Evolutionary conservation across 805 yeast genomes (phyloP).

Genomic region (Helenozyma baotianmanensis): DNA sequence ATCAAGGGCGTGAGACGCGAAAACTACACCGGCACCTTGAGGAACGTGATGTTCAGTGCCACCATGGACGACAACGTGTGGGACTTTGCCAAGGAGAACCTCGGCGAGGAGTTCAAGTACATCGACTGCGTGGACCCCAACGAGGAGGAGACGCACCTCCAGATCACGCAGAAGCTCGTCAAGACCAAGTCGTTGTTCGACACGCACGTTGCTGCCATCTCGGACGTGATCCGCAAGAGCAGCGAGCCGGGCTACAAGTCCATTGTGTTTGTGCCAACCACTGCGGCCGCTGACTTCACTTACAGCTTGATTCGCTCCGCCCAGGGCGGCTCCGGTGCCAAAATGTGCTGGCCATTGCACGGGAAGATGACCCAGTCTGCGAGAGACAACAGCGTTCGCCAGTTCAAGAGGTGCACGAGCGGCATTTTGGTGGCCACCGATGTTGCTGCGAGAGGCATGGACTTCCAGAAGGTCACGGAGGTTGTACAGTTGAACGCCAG

Average conservation of each 20-base stretch:
- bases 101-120: slow-evolving; percentile 50
- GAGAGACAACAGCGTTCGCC: slow-evolving; percentile 57
- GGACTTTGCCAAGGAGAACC: slow-evolving; percentile 54
- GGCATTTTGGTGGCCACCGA: slow-evolving; percentile 80
- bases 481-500: slow-evolving; percentile 85
- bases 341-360: slow-evolving; percentile 41
- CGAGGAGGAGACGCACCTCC: slow-evolving; percentile 73
- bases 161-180: slow-evolving; percentile 64
- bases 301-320: slow-evolving; percentile 1
- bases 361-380: slow-evolving; percentile 69
- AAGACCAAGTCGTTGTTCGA: slow-evolving; percentile 53
- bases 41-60: slow-evolving; percentile 81
- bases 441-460: slow-evolving; percentile 96
- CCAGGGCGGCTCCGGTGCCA: slow-evolving; percentile 2
- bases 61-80: slow-evolving; percentile 71
- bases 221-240: slow-evolving; percentile 41
- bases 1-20: slow-evolving; percentile 35
- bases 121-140: slow-evolving; percentile 72
- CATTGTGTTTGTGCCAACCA: slow-evolving; percentile 78
- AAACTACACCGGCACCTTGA: slow-evolving; percentile 32
- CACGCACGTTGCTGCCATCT: slow-evolving; percentile 53
- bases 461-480: slow-evolving; percentile 81
- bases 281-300: slow-evolving; percentile 59
- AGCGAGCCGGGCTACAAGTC: slow-evolving; percentile 56
- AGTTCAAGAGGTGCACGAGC: slow-evolving; percentile 40